Percentiles rank a stretch among this genome's conserved stretches.
Conservation (phyloP, 2,329 filamentous ascomycete species). For the Dactylellina drechsleri region DNA sequence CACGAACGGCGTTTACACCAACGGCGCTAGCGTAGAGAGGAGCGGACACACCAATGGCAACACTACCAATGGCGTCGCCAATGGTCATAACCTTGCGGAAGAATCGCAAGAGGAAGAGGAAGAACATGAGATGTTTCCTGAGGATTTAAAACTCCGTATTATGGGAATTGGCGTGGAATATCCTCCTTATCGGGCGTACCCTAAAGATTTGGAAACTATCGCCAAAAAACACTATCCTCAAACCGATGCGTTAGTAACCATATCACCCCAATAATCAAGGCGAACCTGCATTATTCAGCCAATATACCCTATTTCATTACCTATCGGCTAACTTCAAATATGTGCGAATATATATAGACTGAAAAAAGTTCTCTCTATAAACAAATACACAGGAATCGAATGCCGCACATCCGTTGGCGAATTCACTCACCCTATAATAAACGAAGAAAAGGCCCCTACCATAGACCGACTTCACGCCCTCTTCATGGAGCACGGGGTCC, state of each 20-base stretch:
- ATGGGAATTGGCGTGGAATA: slow-evolving; percentile 71
- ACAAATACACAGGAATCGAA: slow-evolving; percentile 73
- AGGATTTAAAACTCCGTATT: slow-evolving; percentile 70
- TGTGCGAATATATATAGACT: slow-evolving; percentile 64
- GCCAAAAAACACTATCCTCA: slow-evolving; percentile 70
- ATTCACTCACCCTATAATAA: slow-evolving; percentile 71
- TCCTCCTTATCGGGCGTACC: slow-evolving; percentile 68
- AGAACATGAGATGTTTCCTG: slow-evolving; percentile 57
- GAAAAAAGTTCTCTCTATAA: slow-evolving; percentile 72
- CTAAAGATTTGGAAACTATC: slow-evolving; percentile 67
- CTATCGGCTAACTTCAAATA: too few species aligned
- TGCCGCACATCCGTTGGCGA: slow-evolving; percentile 71
- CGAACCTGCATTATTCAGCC: not conserved
- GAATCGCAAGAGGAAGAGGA: slow-evolving; percentile 26
- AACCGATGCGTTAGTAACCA: slow-evolving; percentile 66
- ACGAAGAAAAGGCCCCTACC: slow-evolving; percentile 66
- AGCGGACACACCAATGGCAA: slow-evolving; percentile 5
- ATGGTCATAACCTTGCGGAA: not conserved
- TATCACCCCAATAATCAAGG: not conserved
- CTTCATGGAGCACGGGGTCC: slow-evolving; percentile 70
- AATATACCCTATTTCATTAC: not conserved
- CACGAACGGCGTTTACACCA: slow-evolving; percentile 11
- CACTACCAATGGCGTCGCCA: slow-evolving; percentile 8
- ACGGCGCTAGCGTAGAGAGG: slow-evolving; percentile 1
- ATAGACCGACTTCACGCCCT: slow-evolving; percentile 68